phyloP scores from a whole-genome alignment of 345 rosid species.

The Hibiscus syriacus region DNA sequence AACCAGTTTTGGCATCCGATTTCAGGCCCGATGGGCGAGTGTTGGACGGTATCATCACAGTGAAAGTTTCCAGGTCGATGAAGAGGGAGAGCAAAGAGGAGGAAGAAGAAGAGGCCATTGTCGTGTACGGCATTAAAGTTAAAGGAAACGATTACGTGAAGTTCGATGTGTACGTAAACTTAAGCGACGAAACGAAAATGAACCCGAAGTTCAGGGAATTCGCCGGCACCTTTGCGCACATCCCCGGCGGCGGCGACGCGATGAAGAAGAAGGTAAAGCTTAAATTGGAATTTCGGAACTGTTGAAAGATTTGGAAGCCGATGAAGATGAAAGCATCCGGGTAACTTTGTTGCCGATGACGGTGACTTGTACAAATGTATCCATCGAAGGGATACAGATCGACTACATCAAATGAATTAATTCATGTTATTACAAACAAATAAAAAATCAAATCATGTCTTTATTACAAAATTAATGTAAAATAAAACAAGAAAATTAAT shows the following conservation, averaged over 20 bases:
- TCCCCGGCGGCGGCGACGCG: background rate
- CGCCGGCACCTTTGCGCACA: slow-evolving; percentile 5
- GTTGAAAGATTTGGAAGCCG: slow-evolving; percentile 14
- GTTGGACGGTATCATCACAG: slow-evolving; percentile 4
- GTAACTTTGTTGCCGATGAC: slow-evolving; percentile 4
- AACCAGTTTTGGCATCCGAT: background rate
- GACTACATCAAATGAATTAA: background rate
- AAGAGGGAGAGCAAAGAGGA: slow-evolving; percentile 17
- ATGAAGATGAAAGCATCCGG: slow-evolving; percentile 8
- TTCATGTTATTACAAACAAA: too few species aligned
- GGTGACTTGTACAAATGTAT: background rate
- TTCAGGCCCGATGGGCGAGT: background rate
- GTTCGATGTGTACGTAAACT: slow-evolving; percentile 14
- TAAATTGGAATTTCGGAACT: slow-evolving; percentile 7
- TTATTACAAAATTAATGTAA: too few species aligned
- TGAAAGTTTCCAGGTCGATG: background rate
- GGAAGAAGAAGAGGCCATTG: slow-evolving; percentile 18
- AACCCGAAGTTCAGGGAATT: slow-evolving; percentile 13
- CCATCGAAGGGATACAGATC: background rate
- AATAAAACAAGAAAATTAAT: too few species aligned
- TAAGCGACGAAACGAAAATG: background rate
- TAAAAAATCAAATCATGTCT: too few species aligned
- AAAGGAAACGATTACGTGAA: background rate
- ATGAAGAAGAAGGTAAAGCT: background rate
- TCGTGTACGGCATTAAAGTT: slow-evolving; percentile 6